Evolutionary conservation across 306 rosid genomes (phyloP).

Genomic region (Prunus persica): Prunus_persica_NCBIv2 NC_034010.1:29406001-29406500

Average conservation of each 20-base stretch:
- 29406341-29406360: slow-evolving; percentile 23
- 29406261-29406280: slow-evolving; percentile 13
- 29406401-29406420: background rate
- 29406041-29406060: slow-evolving; percentile 9
- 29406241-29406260: background rate
- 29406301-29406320: background rate
- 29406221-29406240: background rate
- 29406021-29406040: too few relatives aligned
- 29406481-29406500: background rate
- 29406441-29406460: background rate
- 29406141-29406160: too few relatives aligned
- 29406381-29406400: background rate
- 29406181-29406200: background rate
- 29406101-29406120: too few relatives aligned
- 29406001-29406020: slow-evolving; percentile 49
- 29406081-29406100: too few relatives aligned
- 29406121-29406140: too few relatives aligned
- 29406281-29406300: slow-evolving; percentile 2
- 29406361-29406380: slow-evolving; percentile 12
- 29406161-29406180: background rate
- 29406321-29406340: background rate
- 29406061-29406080: too few relatives aligned
- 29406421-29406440: background rate
- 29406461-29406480: background rate
- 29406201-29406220: too few relatives aligned